phyloP scores from a whole-genome alignment of 352 stramenopile genomes.

The Globisporangium paddicum region DNA sequence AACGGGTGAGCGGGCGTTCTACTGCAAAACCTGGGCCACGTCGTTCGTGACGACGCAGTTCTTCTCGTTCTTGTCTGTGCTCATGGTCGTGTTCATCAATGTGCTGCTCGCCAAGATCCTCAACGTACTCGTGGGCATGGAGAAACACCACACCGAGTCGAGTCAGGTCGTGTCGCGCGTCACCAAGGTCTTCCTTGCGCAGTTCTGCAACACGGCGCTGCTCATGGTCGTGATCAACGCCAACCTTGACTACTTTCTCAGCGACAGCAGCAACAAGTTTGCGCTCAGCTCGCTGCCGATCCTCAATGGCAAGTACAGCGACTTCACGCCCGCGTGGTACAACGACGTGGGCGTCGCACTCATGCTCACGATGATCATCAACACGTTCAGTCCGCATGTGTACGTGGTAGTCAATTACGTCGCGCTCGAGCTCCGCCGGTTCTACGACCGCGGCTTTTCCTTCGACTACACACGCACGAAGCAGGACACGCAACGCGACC shows the following conservation, averaged over 20 bases:
- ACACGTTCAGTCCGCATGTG: slow-evolving; percentile 65
- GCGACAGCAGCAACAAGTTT: slow-evolving; percentile 21
- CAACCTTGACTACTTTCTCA: slow-evolving; percentile 67
- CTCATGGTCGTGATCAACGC: slow-evolving; percentile 78
- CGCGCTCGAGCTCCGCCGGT: slow-evolving; percentile 41
- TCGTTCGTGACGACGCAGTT: slow-evolving; percentile 63
- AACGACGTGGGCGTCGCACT: slow-evolving; percentile 72
- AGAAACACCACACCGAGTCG: slow-evolving; percentile 78
- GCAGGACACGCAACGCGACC: slow-evolving; percentile 81
- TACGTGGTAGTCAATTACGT: slow-evolving; percentile 60
- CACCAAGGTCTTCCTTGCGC: slow-evolving; percentile 71
- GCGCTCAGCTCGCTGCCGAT: slow-evolving; percentile 36
- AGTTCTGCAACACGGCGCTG: slow-evolving; percentile 82
- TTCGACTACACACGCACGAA: slow-evolving; percentile 59
- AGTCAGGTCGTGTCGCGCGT: slow-evolving; percentile 67
- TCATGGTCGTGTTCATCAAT: slow-evolving; percentile 73
- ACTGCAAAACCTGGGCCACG: slow-evolving; percentile 69
- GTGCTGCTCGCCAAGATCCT: slow-evolving; percentile 59
- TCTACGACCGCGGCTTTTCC: slow-evolving; percentile 53
- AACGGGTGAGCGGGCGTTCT: slow-evolving; percentile 29
- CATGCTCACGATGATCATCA: slow-evolving; percentile 84
- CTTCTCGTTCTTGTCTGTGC: slow-evolving; percentile 55
- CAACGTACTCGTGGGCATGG: slow-evolving; percentile 59
- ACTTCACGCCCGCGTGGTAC: slow-evolving; percentile 78
- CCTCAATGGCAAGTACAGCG: slow-evolving; percentile 68